These are phyloP conservation scores for Arctium lappa DNA, from an alignment of 129 eudicot genomes.

Conservation along the genomic window DNA sequence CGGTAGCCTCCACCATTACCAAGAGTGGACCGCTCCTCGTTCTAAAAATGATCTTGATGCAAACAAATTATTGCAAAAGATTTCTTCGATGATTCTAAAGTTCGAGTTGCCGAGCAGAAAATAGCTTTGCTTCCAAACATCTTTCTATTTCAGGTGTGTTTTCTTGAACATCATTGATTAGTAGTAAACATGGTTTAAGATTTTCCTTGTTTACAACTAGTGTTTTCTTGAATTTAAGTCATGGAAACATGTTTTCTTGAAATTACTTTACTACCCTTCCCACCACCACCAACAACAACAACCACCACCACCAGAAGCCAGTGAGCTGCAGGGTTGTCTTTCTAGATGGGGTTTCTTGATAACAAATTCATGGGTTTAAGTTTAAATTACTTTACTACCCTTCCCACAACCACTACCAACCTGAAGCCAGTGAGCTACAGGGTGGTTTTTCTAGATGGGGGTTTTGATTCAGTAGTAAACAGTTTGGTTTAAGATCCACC, in stretches of 20 bases:
- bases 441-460: slow-evolving; percentile 14
- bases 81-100: slow-evolving; percentile 49
- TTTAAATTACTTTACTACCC: not conserved
- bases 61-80: slow-evolving; percentile 33
- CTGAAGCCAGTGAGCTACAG: not conserved
- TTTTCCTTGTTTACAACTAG: not conserved
- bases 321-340: too few relatives aligned
- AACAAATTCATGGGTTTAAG: not conserved
- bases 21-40: slow-evolving; percentile 67
- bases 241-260: not conserved
- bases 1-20: slow-evolving; percentile 72
- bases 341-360: not conserved
- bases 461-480: slow-evolving; percentile 2
- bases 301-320: not conserved
- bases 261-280: slow-evolving; percentile 12
- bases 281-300: not conserved
- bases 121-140: slow-evolving; percentile 14
- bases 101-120: slow-evolving; percentile 22
- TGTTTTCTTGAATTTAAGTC: not conserved
- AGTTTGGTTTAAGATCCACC: not conserved
- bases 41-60: slow-evolving; percentile 40
- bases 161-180: slow-evolving; percentile 5
- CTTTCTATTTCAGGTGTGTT: slow-evolving; percentile 1
- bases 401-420: not conserved
- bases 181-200: slow-evolving; percentile 4